Conservation (phyloP, 2,329 filamentous ascomycete species). For the Colletotrichum gigasporum region DNA sequence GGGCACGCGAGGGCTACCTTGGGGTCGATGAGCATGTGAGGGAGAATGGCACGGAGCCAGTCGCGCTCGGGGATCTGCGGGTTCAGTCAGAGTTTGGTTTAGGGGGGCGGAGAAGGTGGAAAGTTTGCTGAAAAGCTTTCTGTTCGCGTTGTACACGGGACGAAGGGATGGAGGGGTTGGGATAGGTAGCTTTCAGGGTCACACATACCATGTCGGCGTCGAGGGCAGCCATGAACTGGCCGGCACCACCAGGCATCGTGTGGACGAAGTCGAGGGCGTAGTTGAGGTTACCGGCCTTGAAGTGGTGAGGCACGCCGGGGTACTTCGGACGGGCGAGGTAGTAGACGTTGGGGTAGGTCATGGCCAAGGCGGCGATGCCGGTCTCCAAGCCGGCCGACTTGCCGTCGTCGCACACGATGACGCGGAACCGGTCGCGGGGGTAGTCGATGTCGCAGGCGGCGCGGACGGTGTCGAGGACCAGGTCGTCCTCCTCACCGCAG, state of each 20-base stretch:
- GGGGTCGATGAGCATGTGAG: constrained; percentile 66
- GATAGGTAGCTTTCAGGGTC: neutral
- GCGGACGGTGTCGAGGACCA: constrained; percentile 66
- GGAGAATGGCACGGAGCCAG: constrained; percentile 68
- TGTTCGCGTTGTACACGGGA: neutral
- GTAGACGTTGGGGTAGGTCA: constrained; percentile 57
- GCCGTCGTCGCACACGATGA: constrained; percentile 66
- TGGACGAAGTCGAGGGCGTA: constrained; percentile 62
- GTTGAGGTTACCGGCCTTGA: constrained; percentile 73
- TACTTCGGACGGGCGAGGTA: constrained; percentile 63
- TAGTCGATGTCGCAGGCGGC: constrained; percentile 65
- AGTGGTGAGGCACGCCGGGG: constrained; percentile 61
- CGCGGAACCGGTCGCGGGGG: constrained; percentile 59
- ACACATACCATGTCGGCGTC: constrained; percentile 70
- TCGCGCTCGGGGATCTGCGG: constrained; percentile 64
- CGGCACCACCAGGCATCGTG: constrained; percentile 62
- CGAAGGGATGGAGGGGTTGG: neutral
- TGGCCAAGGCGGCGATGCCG: constrained; percentile 47
- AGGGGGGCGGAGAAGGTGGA: neutral
- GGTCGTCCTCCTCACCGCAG: constrained; percentile 64
- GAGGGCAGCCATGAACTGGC: constrained; percentile 68
- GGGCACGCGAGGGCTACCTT: constrained; percentile 69
- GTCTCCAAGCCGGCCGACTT: constrained; percentile 53
- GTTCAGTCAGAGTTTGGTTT: constrained; percentile 1
- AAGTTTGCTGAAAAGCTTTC: constrained; percentile 1